These are phyloP conservation scores for Tetrahymena malaccensis DNA, from an alignment of 73 alveolate genomes.

Conservation along the genomic window DNA sequence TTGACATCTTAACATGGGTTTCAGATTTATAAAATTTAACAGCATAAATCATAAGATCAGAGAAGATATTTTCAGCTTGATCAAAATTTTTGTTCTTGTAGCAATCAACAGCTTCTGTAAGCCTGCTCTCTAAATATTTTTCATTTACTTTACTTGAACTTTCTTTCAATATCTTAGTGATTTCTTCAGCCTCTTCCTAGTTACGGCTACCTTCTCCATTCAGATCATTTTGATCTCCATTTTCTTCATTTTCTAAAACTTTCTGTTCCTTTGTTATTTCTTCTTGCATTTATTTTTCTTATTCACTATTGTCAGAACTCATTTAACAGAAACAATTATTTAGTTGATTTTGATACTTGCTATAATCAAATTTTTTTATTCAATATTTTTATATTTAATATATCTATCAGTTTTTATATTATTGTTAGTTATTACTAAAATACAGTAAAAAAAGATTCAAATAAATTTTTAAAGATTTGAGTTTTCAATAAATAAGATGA, in stretches of 20 bases:
- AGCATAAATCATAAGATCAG: background rate
- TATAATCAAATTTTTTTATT: too few species aligned
- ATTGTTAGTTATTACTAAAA: background rate
- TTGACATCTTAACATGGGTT: background rate
- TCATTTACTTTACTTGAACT: background rate
- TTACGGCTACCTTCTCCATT: background rate
- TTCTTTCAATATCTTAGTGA: background rate
- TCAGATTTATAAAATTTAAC: background rate
- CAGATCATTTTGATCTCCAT: background rate
- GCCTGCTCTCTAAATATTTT: background rate
- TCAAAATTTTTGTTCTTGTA: background rate
- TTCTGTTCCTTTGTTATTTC: background rate
- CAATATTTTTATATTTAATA: too few species aligned
- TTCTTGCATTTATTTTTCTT: background rate
- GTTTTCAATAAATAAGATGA: background rate
- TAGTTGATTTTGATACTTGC: background rate
- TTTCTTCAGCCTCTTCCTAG: background rate
- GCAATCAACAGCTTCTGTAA: background rate
- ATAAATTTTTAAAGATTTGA: too few species aligned
- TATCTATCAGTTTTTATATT: background rate
- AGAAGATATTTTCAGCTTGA: background rate
- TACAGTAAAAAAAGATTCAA: background rate
- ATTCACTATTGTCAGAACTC: background rate
- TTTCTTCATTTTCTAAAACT: background rate
- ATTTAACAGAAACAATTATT: background rate